phyloP scores from a whole-genome alignment of 2,329 filamentous ascomycete species.

The Ceratocystis eucalypticola region DNA sequence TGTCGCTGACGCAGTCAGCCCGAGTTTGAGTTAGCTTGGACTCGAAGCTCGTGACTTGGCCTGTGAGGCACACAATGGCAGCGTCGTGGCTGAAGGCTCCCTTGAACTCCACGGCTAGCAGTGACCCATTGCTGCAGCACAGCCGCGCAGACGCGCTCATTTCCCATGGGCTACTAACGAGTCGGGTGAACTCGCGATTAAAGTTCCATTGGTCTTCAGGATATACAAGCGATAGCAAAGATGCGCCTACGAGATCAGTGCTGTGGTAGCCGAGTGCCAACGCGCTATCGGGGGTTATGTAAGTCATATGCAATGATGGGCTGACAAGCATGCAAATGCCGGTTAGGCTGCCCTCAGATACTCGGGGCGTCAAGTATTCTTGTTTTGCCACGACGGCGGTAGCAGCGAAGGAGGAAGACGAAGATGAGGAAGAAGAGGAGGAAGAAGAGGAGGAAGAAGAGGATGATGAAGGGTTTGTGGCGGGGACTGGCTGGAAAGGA shows the following conservation, averaged over 20 bases:
- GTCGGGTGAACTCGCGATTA: constrained; percentile 71
- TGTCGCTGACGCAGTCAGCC: too few species aligned
- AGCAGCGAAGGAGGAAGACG: neutral
- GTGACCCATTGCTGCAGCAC: constrained; percentile 57
- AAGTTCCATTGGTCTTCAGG: constrained; percentile 74
- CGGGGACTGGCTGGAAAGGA: constrained; percentile 33
- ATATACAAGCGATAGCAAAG: constrained; percentile 73
- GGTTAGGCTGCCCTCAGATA: constrained; percentile 16
- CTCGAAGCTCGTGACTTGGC: neutral
- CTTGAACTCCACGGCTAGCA: constrained; percentile 76
- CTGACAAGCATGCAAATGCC: constrained; percentile 72
- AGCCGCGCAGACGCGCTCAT: constrained; percentile 81
- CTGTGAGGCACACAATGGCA: neutral
- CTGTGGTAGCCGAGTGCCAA: constrained; percentile 61
- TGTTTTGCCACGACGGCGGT: neutral
- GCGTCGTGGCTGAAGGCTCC: constrained; percentile 31
- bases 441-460: too few species aligned
- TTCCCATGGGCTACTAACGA: constrained; percentile 65
- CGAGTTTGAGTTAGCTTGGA: neutral
- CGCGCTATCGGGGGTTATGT: constrained; percentile 68
- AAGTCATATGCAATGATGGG: constrained; percentile 68
- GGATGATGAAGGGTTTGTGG: neutral
- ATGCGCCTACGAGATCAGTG: constrained; percentile 57
- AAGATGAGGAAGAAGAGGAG: too few species aligned
- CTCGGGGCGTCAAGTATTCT: neutral